Base-by-base conservation (phyloP, 2,329 filamentous ascomycete genomes). In the Pestalotiopsis sp. region DNA sequence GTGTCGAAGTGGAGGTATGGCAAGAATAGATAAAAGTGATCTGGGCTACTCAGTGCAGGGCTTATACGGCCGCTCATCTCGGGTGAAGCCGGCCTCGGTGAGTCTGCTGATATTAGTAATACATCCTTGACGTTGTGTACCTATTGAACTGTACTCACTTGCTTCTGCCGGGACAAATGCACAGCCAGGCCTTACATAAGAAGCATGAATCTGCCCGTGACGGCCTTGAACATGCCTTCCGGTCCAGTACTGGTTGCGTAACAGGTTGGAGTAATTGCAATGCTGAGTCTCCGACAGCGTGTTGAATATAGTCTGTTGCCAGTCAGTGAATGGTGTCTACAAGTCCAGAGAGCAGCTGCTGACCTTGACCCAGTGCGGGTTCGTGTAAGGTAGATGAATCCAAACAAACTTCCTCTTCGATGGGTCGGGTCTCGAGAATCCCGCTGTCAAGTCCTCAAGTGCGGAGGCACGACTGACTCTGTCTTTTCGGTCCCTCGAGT, bases 1-100 rank as follows among this genome's bases (percentile, higher is more conserved):
- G 87, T 89, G 72, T 91, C 89, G 74, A 89, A 91, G 70, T 91
- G 88, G 0, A 91, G 83, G 72, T 91, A 90, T 0, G 88, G 88
- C 0, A 90, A 76, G 68, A 87, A 88, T 0, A 88, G 74, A 45
- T 85, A 87, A 0, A 87, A 80, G 66, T 83, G 84, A 9, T 70
- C 70, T 3, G 75, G 75, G 14, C 71, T 65, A 27, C 60, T 60
- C 17, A 72, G 64, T 12, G 67, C 74, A 0, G 76, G 75, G 62
- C 73, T 77, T 31, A 71, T 77, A 39, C 45, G 76, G 73, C 52
- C 80, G 72, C 17, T 78, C 73, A 9, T 73, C 68, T 27, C 70
- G 13, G 61, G 75, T 9, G 66, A 78, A 17, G 56, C 76, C 68
- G 27, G 81, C 57, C 79, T 80, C 49, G 83, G 84, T 3, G 80